A percentile compares a stretch with the other conserved stretches of the same genome.
phyloP scores from a whole-genome alignment of 2,329 filamentous ascomycete species.

The Cercospora citrullina region DNA sequence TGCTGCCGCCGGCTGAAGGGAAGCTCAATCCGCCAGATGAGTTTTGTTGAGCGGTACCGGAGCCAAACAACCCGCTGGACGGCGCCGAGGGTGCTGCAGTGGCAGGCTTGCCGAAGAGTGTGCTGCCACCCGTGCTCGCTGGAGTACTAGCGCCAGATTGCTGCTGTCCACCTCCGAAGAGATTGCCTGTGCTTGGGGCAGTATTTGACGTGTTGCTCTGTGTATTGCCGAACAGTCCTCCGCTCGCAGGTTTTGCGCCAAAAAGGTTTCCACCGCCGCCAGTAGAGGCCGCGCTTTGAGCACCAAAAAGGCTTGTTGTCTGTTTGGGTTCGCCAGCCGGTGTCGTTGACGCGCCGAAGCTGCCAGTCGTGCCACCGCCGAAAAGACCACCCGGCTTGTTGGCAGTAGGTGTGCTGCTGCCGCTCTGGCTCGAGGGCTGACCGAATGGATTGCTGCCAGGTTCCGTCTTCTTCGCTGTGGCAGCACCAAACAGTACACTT shows the following conservation, averaged over 20 bases:
- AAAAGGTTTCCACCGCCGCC: constrained; percentile 10
- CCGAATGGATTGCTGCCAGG: constrained; percentile 12
- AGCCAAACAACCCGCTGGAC: constrained; percentile 6
- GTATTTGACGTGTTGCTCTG: constrained; percentile 16
- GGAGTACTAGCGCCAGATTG: constrained; percentile 14
- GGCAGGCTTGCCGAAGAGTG: constrained; percentile 12
- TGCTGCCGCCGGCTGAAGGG: neutral
- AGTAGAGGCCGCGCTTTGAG: constrained; percentile 7
- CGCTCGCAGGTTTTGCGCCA: constrained; percentile 15
- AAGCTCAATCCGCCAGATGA: constrained; percentile 6
- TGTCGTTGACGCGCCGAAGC: constrained; percentile 26
- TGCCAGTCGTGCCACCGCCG: constrained; percentile 18
- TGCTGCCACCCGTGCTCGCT: constrained; percentile 17
- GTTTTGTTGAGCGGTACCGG: constrained; percentile 7
- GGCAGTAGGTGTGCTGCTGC: constrained; percentile 26
- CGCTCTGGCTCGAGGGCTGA: constrained; percentile 14
- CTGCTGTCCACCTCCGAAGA: constrained; percentile 22
- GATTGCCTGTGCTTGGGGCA: constrained; percentile 11
- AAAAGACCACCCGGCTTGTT: constrained; percentile 22
- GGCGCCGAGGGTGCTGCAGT: constrained; percentile 1
- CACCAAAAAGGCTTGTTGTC: constrained; percentile 19
- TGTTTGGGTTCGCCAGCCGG: constrained; percentile 29
- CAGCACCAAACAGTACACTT: constrained; percentile 17
- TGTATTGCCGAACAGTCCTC: constrained; percentile 13
- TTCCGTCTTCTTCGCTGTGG: constrained; percentile 17